phyloP scores from a whole-genome alignment of 495 filamentous ascomycete genomes.

The Hamigera avellanea region DNA sequence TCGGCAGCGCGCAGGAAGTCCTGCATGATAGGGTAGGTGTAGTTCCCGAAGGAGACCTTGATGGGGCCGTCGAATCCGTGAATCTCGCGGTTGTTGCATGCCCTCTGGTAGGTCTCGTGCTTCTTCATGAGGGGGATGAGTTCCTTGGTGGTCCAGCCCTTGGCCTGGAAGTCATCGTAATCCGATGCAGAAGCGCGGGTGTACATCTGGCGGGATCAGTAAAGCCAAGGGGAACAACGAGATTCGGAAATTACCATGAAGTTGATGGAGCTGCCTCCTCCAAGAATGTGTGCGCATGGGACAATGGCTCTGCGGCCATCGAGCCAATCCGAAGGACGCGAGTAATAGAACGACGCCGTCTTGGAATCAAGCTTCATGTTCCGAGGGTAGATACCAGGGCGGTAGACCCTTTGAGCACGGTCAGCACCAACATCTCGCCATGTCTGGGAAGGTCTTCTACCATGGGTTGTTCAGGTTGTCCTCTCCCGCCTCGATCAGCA shows the following conservation, averaged over 20 bases:
- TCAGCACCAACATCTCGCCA: background rate
- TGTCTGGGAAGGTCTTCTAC: conserved; percentile 10
- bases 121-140: conserved; percentile 73
- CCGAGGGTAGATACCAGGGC: conserved; percentile 65
- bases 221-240: background rate
- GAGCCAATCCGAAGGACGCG: conserved; percentile 60
- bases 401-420: conserved; percentile 49
- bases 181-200: conserved; percentile 71
- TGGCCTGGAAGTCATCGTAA: conserved; percentile 74
- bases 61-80: conserved; percentile 77
- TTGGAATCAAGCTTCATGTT: conserved; percentile 82
- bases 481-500: conserved; percentile 71
- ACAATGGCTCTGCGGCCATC: conserved; percentile 63
- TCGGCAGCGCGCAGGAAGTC: conserved; percentile 74
- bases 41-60: conserved; percentile 76
- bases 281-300: conserved; percentile 67
- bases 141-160: conserved; percentile 72
- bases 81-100: conserved; percentile 61
- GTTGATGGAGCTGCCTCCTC: conserved; percentile 72
- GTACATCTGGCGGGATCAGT: conserved; percentile 50
- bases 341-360: conserved; percentile 78
- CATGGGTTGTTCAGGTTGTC: conserved; percentile 75
- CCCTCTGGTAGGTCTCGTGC: conserved; percentile 73
- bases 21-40: conserved; percentile 59
- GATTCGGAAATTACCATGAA: conserved; percentile 64